Percentiles rank a stretch among this genome's conserved stretches.
Evolutionary conservation across 306 rosid genomes (phyloP).

Genomic region (Quercus variabilis): DNA sequence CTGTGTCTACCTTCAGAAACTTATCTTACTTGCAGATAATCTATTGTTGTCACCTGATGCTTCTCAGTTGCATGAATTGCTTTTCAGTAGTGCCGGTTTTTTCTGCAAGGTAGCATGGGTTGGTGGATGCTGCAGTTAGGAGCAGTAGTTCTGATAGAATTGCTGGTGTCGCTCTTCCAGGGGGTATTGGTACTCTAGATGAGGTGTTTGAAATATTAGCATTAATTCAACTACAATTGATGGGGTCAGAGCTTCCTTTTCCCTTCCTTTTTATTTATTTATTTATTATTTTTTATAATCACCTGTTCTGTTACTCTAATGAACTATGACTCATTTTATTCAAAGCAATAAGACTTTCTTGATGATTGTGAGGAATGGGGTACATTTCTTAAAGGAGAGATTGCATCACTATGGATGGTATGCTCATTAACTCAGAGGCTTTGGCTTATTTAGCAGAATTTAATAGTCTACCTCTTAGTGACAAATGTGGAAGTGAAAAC

Average conservation of each 20-base stretch:
- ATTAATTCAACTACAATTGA: conserved; percentile 69
- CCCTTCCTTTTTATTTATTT: too few relatives aligned
- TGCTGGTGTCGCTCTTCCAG: conserved; percentile 80
- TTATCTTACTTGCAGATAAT: conserved; percentile 81
- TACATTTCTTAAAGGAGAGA: conserved; percentile 70
- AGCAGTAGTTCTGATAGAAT: conserved; percentile 54
- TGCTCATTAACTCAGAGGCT: conserved; percentile 72
- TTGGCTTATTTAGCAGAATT: conserved; percentile 62
- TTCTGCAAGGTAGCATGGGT: conserved; percentile 92
- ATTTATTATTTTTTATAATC: too few relatives aligned
- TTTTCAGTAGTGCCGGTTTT: conserved; percentile 53
- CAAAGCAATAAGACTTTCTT: conserved; percentile 66
- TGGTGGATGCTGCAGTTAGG: conserved; percentile 24
- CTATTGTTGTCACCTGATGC: background rate
- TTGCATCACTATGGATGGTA: conserved; percentile 74
- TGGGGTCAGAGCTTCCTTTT: conserved; percentile 74
- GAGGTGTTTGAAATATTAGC: conserved; percentile 76
- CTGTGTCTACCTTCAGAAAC: conserved; percentile 69
- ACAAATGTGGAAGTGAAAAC: conserved; percentile 22
- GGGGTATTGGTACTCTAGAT: conserved; percentile 90
- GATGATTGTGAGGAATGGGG: conserved; percentile 69
- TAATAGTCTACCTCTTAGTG: conserved; percentile 38
- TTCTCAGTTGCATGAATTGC: background rate
- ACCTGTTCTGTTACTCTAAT: conserved; percentile 32
- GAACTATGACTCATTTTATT: conserved; percentile 83